Evolutionary conservation across 352 stramenopile genomes (phyloP).

Genomic region (Globisporangium canariense): DNA sequence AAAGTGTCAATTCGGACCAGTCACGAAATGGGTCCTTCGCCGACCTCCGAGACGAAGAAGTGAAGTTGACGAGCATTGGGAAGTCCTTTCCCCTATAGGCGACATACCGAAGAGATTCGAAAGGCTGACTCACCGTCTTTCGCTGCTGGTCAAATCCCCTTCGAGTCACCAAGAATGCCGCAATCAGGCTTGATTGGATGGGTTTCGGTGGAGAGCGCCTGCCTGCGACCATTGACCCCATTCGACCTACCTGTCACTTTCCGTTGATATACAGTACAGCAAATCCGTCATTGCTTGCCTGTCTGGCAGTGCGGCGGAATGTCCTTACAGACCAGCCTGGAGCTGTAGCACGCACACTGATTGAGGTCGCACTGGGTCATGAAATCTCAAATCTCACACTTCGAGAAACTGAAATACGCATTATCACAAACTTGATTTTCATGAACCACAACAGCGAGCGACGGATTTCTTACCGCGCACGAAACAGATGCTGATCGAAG

Average conservation of each 20-base stretch:
- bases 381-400: not conserved
- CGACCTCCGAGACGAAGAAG: not conserved
- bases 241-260: not conserved
- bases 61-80: not conserved
- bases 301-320: not conserved
- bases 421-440: not conserved
- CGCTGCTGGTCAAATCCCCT: not conserved
- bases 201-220: not conserved
- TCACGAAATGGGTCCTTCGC: not conserved
- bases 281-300: not conserved
- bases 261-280: not conserved
- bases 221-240: not conserved
- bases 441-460: not conserved
- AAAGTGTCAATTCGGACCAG: not conserved
- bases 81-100: not conserved
- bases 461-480: not conserved
- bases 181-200: not conserved
- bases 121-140: not conserved
- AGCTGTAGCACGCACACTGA: not conserved
- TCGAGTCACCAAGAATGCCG: not conserved
- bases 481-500: conserved; percentile 10
- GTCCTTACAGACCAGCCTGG: not conserved
- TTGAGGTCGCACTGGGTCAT: not conserved
- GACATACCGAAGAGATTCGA: not conserved
- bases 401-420: not conserved